phyloP scores from a whole-genome alignment of 169 alveolate species.

The Plasmodium chabaudi region DNA sequence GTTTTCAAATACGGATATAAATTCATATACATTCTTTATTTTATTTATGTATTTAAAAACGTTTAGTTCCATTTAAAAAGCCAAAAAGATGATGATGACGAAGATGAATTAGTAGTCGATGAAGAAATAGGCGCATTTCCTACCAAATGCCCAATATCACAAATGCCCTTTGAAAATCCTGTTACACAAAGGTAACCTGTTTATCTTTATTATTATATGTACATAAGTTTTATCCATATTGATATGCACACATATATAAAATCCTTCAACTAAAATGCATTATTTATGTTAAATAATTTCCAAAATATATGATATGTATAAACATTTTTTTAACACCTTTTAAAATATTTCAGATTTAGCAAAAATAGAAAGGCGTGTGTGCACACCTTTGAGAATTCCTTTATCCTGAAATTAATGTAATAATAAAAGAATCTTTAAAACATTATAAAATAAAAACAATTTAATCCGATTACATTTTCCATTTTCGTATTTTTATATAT shows the following conservation, averaged over 20 bases:
- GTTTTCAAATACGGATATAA: background rate
- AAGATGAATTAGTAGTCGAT: constrained; percentile 81
- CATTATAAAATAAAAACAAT: too few species aligned
- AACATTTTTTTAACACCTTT: too few species aligned
- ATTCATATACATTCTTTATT: background rate
- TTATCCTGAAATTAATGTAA: constrained; percentile 79
- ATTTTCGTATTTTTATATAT: constrained; percentile 1
- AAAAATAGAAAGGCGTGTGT: constrained; percentile 82
- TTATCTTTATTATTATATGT: background rate
- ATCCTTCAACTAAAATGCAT: background rate
- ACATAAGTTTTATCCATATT: background rate
- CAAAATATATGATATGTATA: too few species aligned
- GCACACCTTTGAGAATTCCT: constrained; percentile 82
- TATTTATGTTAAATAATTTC: too few species aligned
- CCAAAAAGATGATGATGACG: constrained; percentile 67
- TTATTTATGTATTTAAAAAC: constrained; percentile 6
- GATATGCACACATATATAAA: too few species aligned
- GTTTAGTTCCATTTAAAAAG: constrained; percentile 59
- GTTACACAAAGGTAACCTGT: constrained; percentile 82
- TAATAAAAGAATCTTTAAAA: too few species aligned
- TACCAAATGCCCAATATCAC: constrained; percentile 85
- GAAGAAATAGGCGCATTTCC: constrained; percentile 79
- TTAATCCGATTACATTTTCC: too few species aligned
- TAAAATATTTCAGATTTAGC: constrained; percentile 73
- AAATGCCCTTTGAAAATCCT: constrained; percentile 82